phyloP scores from a whole-genome alignment of 2,329 filamentous ascomycete species.

The Coleophoma eucalyptorum region DNA sequence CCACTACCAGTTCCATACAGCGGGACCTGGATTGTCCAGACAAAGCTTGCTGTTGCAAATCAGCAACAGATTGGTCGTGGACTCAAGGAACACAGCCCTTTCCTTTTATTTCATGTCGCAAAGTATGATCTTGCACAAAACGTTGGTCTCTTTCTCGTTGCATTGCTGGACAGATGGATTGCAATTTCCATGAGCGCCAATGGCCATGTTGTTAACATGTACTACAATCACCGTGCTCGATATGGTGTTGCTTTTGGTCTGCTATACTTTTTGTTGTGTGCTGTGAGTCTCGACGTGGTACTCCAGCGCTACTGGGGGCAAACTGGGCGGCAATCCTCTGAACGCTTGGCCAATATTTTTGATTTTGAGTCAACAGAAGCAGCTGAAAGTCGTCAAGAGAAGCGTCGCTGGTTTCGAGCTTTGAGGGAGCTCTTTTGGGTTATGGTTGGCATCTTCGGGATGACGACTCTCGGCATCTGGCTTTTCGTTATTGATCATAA shows the following conservation, averaged over 20 bases:
- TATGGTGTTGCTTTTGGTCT: conserved; percentile 35
- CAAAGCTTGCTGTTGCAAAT: conserved; percentile 26
- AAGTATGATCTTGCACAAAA: conserved; percentile 44
- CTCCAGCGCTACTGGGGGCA: conserved; percentile 32
- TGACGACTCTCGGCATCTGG: conserved; percentile 30
- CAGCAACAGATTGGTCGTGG: conserved; percentile 26
- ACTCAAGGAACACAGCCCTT: conserved; percentile 26
- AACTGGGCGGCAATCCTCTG: conserved; percentile 28
- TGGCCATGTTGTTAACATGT: conserved; percentile 23
- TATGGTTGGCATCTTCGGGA: conserved; percentile 29
- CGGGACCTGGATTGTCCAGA: conserved; percentile 27
- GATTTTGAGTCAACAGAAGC: conserved; percentile 21
- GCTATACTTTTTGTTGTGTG: conserved; percentile 32
- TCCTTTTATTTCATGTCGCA: conserved; percentile 27
- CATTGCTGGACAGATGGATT: conserved; percentile 29
- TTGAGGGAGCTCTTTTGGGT: conserved; percentile 24
- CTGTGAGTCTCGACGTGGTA: conserved; percentile 31
- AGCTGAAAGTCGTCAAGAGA: conserved; percentile 10
- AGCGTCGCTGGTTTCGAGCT: conserved; percentile 20
- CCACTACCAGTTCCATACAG: conserved; percentile 25
- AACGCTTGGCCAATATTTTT: conserved; percentile 23
- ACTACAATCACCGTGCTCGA: conserved; percentile 27
- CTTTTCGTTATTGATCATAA: conserved; percentile 26
- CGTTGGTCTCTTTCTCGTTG: conserved; percentile 28
- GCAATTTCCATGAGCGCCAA: conserved; percentile 29